A percentile compares a stretch with the other conserved stretches of the same genome.
These are phyloP conservation scores for Phaeosphaeria sp. DNA, from an alignment of 2,329 filamentous ascomycete genomes.

Conservation along the genomic window DNA sequence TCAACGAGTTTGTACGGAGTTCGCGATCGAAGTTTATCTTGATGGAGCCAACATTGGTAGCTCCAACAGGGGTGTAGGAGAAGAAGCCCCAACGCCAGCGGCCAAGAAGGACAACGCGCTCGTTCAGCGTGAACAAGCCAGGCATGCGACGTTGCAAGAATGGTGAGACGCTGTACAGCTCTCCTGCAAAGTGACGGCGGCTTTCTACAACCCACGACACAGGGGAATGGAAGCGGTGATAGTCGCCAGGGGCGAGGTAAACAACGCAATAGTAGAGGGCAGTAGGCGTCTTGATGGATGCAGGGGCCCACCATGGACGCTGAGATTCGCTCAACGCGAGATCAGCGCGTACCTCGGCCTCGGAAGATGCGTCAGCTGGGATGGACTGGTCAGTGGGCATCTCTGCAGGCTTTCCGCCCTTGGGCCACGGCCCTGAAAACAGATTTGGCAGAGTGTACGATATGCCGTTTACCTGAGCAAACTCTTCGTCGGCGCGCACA, in stretches of 20 bases:
- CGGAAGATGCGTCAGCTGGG: constrained; percentile 70
- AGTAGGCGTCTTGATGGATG: constrained; percentile 57
- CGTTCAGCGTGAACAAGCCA: constrained; percentile 94
- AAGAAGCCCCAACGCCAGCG: constrained; percentile 98
- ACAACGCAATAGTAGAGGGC: constrained; percentile 92
- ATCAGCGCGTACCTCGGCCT: constrained; percentile 83
- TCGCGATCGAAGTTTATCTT: constrained; percentile 97
- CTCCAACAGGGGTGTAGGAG: constrained; percentile 91
- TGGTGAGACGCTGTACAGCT: constrained; percentile 92
- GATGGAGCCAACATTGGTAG: constrained; percentile 97
- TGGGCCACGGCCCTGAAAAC: constrained; percentile 71
- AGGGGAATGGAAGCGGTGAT: constrained; percentile 97
- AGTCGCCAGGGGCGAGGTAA: constrained; percentile 96
- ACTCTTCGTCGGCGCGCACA: constrained; percentile 85
- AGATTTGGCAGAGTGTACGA: constrained; percentile 90
- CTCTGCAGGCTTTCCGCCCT: constrained; percentile 55
- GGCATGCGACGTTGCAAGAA: constrained; percentile 93
- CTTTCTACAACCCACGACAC: constrained; percentile 94
- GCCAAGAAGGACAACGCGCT: constrained; percentile 90
- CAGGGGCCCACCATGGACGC: constrained; percentile 60
- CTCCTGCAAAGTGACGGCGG: constrained; percentile 95
- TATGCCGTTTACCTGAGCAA: constrained; percentile 92
- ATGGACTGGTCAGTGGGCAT: constrained; percentile 76
- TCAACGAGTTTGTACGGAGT: constrained; percentile 88
- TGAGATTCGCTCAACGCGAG: constrained; percentile 71